Percentiles rank a stretch among this genome's conserved stretches.
phyloP scores from a whole-genome alignment of 345 rosid genomes.

The Orychophragmus violaceus region DNA sequence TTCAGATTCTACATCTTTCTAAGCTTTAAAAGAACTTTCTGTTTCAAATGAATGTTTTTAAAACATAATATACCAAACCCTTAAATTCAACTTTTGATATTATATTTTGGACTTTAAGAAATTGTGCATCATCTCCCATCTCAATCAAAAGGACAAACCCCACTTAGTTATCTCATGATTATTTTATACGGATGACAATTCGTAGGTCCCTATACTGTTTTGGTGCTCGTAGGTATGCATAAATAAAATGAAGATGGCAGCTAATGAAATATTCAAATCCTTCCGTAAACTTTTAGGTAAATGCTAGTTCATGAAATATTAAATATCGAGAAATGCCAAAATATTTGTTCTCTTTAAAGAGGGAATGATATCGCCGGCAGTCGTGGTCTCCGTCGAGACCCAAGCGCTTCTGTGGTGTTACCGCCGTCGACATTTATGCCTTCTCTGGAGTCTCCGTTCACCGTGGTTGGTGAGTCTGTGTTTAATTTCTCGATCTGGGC shows the following conservation, averaged over 20 bases:
- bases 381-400: too few species aligned
- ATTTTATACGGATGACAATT: conserved; percentile 13
- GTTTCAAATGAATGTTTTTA: neutral
- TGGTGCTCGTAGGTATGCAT: conserved; percentile 10
- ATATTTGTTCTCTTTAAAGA: neutral
- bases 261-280: neutral
- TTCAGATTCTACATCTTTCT: conserved; percentile 3
- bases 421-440: too few species aligned
- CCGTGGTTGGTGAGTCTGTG: too few species aligned
- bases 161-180: conserved; percentile 20
- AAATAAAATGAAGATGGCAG: neutral
- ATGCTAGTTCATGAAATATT: neutral
- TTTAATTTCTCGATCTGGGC: too few species aligned
- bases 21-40: neutral
- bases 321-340: neutral
- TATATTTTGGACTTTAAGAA: neutral
- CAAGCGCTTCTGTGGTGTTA: too few species aligned
- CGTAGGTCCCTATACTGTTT: neutral
- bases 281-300: conserved; percentile 10
- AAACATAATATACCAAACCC: conserved; percentile 4
- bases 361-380: neutral
- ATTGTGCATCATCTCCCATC: neutral
- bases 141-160: conserved; percentile 23
- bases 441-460: too few species aligned
- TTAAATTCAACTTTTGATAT: neutral